Evolutionary conservation across 2,329 filamentous ascomycete genomes (phyloP).

Genomic region (Stenocarpella maydis): DNA sequence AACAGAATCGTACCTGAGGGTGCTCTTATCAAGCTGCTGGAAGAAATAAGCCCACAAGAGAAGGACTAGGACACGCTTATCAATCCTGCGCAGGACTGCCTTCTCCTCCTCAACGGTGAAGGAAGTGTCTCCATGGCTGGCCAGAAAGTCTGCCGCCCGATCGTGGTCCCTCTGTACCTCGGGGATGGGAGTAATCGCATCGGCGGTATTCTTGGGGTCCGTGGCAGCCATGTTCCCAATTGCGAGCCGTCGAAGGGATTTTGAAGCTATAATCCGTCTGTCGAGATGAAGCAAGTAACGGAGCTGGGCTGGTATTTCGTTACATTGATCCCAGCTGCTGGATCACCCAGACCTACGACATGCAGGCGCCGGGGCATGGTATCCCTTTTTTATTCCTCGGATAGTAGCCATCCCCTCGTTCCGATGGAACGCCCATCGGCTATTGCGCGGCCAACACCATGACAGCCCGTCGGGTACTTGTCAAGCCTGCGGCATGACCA

Average conservation of each 20-base stretch:
- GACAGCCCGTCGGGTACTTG: background rate
- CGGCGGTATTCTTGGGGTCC: slow-evolving; percentile 22
- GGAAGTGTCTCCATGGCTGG: slow-evolving; percentile 46
- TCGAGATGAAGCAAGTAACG: background rate
- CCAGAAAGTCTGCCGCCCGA: slow-evolving; percentile 56
- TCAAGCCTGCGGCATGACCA: slow-evolving; percentile 6
- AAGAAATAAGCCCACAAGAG: slow-evolving; percentile 65
- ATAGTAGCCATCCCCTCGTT: slow-evolving; percentile 4
- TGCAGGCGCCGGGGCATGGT: background rate
- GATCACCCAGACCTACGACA: background rate
- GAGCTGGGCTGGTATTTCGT: background rate
- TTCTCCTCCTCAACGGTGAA: slow-evolving; percentile 61
- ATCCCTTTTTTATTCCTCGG: background rate
- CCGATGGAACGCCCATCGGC: slow-evolving; percentile 2
- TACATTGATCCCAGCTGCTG: slow-evolving; percentile 1
- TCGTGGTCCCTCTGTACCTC: slow-evolving; percentile 42
- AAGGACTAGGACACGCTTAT: slow-evolving; percentile 58
- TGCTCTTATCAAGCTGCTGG: slow-evolving; percentile 62
- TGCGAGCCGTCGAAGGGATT: background rate
- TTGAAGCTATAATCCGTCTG: background rate
- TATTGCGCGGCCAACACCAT: background rate
- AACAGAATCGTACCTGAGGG: slow-evolving; percentile 40
- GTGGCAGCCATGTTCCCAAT: background rate
- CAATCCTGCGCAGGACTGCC: slow-evolving; percentile 55
- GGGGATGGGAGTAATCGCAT: slow-evolving; percentile 40